A percentile compares a stretch with the other conserved stretches of the same genome.
Evolutionary conservation across 306 rosid species (phyloP).

Genomic region (Pterocarpus santalinus): DNA sequence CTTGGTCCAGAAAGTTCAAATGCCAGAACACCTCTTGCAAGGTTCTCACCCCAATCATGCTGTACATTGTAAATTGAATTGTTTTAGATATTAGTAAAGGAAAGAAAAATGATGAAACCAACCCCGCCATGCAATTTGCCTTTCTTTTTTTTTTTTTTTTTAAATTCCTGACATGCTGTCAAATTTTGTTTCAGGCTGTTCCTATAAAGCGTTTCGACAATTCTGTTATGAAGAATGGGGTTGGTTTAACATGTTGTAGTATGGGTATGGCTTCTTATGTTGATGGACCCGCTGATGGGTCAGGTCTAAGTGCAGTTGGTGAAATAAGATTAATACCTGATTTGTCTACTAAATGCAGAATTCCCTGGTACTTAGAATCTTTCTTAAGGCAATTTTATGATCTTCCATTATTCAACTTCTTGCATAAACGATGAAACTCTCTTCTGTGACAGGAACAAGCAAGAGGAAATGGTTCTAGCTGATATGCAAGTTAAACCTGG

Average conservation of each 20-base stretch:
- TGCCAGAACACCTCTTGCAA: neutral
- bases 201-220: conserved; percentile 77
- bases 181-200: conserved; percentile 70
- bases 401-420: neutral
- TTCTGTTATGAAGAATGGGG: conserved; percentile 62
- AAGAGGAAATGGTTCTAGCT: conserved; percentile 93
- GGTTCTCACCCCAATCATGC: conserved; percentile 15
- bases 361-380: conserved; percentile 76
- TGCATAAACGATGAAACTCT: conserved; percentile 29
- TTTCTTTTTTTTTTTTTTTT: conserved; percentile 9
- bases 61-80: neutral
- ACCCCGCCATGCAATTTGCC: neutral
- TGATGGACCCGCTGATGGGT: conserved; percentile 77
- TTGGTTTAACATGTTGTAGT: conserved; percentile 70
- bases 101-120: neutral
- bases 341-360: conserved; percentile 71
- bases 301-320: conserved; percentile 77
- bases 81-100: neutral
- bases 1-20: neutral
- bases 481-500: conserved; percentile 78
- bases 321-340: conserved; percentile 91
- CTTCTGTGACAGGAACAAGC: conserved; percentile 65
- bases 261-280: conserved; percentile 77
- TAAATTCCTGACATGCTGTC: conserved; percentile 12
- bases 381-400: conserved; percentile 27